Evolutionary conservation across 23 red algal species (phyloP).

Genomic region (Rhodosorus marinus): DNA sequence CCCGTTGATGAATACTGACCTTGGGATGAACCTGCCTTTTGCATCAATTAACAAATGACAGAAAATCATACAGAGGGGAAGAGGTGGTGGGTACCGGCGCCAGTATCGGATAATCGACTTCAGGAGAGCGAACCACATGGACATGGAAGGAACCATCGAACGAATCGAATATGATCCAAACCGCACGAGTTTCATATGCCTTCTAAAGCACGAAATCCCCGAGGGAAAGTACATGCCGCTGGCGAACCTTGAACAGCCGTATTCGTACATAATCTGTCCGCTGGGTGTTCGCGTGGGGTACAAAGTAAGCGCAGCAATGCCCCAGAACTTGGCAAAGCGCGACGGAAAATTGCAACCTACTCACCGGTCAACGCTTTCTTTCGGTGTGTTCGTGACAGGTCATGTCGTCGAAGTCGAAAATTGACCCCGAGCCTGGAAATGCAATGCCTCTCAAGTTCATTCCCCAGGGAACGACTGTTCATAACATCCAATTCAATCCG

Average conservation of each 20-base stretch:
- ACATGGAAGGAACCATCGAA: conserved; percentile 45
- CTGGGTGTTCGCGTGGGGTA: conserved; percentile 52
- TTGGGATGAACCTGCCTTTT: too few relatives aligned
- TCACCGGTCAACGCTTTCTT: too few relatives aligned
- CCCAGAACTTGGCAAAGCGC: too few relatives aligned
- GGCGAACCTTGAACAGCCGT: conserved; percentile 15
- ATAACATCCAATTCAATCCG: conserved; percentile 84
- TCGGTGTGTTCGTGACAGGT: too few relatives aligned
- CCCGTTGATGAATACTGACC: too few relatives aligned
- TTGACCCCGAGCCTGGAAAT: conserved; percentile 81
- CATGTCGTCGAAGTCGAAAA: conserved; percentile 12
- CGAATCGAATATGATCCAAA: conserved; percentile 91
- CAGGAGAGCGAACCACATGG: conserved; percentile 33
- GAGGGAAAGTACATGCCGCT: conserved; percentile 22
- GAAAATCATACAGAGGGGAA: too few relatives aligned
- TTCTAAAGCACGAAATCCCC: conserved; percentile 44
- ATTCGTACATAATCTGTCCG: conserved; percentile 89
- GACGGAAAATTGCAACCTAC: too few relatives aligned
- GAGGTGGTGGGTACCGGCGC: conserved; percentile 73
- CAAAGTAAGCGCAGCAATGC: too few relatives aligned
- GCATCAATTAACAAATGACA: too few relatives aligned
- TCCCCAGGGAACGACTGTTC: conserved; percentile 73
- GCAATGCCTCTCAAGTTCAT: conserved; percentile 66
- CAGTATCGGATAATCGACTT: conserved; percentile 91
- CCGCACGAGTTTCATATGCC: conserved; percentile 60